Evolutionary conservation across 345 rosid genomes (phyloP), one percentile per base, ranked within the genome.

Genomic region (Pistacia atlantica): DNA sequence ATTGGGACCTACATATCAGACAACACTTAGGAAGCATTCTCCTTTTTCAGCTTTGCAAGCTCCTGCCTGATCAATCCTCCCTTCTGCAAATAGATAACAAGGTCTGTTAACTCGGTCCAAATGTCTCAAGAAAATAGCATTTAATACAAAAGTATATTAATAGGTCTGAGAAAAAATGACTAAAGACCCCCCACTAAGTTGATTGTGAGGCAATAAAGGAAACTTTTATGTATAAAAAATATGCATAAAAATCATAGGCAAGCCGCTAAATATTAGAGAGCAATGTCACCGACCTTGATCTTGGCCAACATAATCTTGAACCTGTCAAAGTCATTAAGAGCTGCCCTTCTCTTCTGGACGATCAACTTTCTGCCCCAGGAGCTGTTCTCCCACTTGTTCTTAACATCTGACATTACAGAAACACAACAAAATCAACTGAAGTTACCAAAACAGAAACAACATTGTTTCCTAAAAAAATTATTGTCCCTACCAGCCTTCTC

Each of bases 261-360:
- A 5, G 13, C 54, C 12, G 11, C 65, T 71, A 11, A 38, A 71
- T 37, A 25, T 6, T 4, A 2, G 20, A 16, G 10, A 49, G 11
- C 16, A 46, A 8, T 10, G 52, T 57, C 45, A 77, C 86, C 18
- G n/a, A 91, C 95, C 98, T 94, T 94, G 86, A 94, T 92, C 87
- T 87, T 92, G 16, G 98, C 95, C 85, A 94, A 58, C 98, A 94
- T 94, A 77, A 92, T 35, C 87, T 89, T 94, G 86, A 92, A 94
- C 80, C 97, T 81, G 65, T 94, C 97, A 11, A 94, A 94, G 75
- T 94, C 94, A 54, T 85, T 90, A 69, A 94, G 90, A 38, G 93
- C 58, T 11, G 97, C 98, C 66, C 97, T 88, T 77, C 80, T 87
- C 84, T 92, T 88, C 84, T 88, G 91, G 65, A 92, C 97, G 77